Conservation (phyloP, 805 yeast genomes). For the Myxozyma vanderwaltii region DNA sequence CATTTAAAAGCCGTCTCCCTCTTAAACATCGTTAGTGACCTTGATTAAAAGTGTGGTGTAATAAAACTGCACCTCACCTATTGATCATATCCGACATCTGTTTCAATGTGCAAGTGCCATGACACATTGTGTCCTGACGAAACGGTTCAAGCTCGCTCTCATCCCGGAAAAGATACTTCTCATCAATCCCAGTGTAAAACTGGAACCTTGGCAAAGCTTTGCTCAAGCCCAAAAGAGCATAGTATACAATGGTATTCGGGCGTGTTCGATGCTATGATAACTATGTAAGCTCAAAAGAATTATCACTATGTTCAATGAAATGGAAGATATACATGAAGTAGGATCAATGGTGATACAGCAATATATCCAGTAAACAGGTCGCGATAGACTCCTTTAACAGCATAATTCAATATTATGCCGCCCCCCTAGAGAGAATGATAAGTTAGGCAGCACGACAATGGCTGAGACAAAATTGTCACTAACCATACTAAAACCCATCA, state of each 20-base stretch:
- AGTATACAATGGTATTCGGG: constrained; percentile 37
- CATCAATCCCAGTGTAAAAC: constrained; percentile 34
- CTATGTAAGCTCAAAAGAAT: background rate
- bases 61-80: background rate
- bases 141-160: constrained; percentile 33
- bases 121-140: constrained; percentile 38
- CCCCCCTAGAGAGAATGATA: constrained; percentile 40
- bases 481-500: constrained; percentile 30
- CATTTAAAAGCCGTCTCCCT: constrained; percentile 41
- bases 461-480: background rate
- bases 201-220: constrained; percentile 38
- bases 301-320: background rate
- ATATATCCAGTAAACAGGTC: constrained; percentile 42
- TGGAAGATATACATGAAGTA: constrained; percentile 28
- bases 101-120: constrained; percentile 38
- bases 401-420: constrained; percentile 44
- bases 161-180: constrained; percentile 40
- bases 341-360: constrained; percentile 43
- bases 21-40: constrained; percentile 21
- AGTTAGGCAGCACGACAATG: no score
- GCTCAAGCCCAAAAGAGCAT: constrained; percentile 37
- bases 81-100: constrained; percentile 42
- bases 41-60: background rate
- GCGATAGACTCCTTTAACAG: constrained; percentile 41
- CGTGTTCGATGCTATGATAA: constrained; percentile 18